Evolutionary conservation across 1,284 basidiomycete genomes (phyloP).

Genomic region (Fomes fomentarius): DNA sequence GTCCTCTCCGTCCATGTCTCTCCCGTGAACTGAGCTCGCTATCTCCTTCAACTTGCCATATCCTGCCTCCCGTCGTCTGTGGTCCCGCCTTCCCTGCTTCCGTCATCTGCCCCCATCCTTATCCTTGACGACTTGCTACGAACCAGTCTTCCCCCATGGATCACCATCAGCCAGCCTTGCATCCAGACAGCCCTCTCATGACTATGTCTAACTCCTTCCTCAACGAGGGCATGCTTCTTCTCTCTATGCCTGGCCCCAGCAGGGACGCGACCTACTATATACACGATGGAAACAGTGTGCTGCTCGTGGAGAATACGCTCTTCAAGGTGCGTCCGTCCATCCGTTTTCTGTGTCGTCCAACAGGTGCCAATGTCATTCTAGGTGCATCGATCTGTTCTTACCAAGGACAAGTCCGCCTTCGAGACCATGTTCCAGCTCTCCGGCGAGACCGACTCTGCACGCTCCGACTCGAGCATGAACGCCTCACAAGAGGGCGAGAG

Average conservation of each 20-base stretch:
- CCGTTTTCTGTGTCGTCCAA: too few species aligned
- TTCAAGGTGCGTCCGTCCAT: conserved; percentile 66
- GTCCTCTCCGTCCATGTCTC: not conserved
- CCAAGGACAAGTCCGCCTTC: conserved; percentile 40
- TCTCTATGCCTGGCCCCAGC: conserved; percentile 37
- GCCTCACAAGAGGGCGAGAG: conserved; percentile 36
- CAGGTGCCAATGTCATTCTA: conserved; percentile 5
- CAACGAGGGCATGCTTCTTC: conserved; percentile 36
- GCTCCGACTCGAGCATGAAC: conserved; percentile 36
- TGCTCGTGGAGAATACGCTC: conserved; percentile 59
- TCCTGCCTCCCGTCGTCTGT: not conserved
- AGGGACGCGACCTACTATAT: conserved; percentile 48
- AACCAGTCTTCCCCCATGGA: conserved; percentile 22
- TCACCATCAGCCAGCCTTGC: conserved; percentile 30
- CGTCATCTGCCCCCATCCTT: not conserved
- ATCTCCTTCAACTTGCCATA: too few species aligned
- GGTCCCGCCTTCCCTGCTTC: too few species aligned
- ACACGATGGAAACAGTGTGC: conserved; percentile 62
- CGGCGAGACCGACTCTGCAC: conserved; percentile 35
- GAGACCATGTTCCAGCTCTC: conserved; percentile 42
- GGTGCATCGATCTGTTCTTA: conserved; percentile 38
- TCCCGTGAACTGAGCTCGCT: not conserved
- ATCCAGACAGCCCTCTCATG: conserved; percentile 37
- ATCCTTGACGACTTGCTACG: not conserved
- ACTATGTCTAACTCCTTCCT: conserved; percentile 38